A percentile compares a stretch with the other conserved stretches of the same genome.
These are phyloP conservation scores for Allantophomopsis lycopodina DNA, from an alignment of 2,329 filamentous ascomycete species.

Conservation along the genomic window DNA sequence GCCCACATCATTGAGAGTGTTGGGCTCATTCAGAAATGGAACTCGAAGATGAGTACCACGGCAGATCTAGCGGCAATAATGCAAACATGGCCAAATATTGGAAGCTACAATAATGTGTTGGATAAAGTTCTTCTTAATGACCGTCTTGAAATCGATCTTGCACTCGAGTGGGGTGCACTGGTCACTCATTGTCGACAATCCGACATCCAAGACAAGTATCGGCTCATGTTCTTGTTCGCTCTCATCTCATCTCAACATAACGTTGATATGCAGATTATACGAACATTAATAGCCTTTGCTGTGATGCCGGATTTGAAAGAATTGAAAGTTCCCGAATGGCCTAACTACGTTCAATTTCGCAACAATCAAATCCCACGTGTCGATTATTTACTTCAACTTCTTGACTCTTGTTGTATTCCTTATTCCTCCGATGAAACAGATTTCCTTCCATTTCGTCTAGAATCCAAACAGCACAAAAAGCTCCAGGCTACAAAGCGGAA, in stretches of 20 bases:
- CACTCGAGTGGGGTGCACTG: constrained; percentile 27
- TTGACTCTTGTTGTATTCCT: no score
- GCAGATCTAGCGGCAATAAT: constrained; percentile 15
- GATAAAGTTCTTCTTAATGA: constrained; percentile 23
- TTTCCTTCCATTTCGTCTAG: no score
- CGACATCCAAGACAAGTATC: constrained; percentile 14
- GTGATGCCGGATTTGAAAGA: no score
- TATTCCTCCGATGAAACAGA: no score
- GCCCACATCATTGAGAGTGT: constrained; percentile 12
- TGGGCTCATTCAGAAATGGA: constrained; percentile 11
- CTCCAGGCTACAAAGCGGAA: no score
- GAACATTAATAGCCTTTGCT: no score
- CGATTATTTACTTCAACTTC: no score
- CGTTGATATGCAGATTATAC: no score
- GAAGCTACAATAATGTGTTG: constrained; percentile 20
- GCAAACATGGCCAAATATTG: constrained; percentile 20
- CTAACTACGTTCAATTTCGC: no score
- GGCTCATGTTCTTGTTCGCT: constrained; percentile 30
- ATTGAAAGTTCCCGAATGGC: no score
- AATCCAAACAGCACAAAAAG: no score
- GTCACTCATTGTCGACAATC: constrained; percentile 21
- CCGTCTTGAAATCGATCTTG: constrained; percentile 21
- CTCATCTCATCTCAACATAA: constrained; percentile 25
- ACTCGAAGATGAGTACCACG: constrained; percentile 10
- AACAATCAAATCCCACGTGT: no score